Evolutionary conservation across 2,329 filamentous ascomycete species (phyloP).

Genomic region (Keithomyces neogunnii): DNA sequence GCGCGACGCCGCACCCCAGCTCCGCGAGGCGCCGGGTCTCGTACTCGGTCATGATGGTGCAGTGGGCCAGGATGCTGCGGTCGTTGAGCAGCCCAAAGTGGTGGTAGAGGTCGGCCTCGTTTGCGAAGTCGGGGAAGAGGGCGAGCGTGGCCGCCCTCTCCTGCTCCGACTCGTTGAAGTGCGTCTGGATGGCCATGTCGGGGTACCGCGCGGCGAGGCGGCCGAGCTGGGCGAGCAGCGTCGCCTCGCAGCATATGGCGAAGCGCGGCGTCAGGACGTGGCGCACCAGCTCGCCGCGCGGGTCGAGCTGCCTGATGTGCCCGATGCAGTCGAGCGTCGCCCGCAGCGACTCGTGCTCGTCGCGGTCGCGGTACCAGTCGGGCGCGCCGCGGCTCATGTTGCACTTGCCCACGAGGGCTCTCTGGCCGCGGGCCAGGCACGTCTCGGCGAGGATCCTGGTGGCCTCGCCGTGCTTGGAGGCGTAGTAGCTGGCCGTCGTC

Average conservation of each 20-base stretch:
- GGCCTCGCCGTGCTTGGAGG: conserved; percentile 45
- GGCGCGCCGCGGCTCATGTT: conserved; percentile 53
- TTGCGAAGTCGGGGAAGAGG: conserved; percentile 47
- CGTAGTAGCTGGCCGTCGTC: conserved; percentile 55
- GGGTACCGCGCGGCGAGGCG: conserved; percentile 38
- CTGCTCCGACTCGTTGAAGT: conserved; percentile 57
- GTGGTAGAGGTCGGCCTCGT: conserved; percentile 52
- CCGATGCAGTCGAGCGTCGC: conserved; percentile 42
- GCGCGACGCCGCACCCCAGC: conserved; percentile 49
- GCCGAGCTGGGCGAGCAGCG: conserved; percentile 47
- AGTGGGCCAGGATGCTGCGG: conserved; percentile 57
- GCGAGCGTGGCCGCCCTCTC: conserved; percentile 47
- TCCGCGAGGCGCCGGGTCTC: conserved; percentile 41
- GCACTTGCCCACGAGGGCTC: conserved; percentile 54
- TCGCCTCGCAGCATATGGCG: conserved; percentile 49
- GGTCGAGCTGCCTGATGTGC: conserved; percentile 37
- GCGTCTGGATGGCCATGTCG: conserved; percentile 52
- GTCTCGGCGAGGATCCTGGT: conserved; percentile 48
- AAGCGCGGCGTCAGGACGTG: conserved; percentile 51
- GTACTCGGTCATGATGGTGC: conserved; percentile 50
- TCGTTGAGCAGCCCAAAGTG: conserved; percentile 43
- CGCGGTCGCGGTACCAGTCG: conserved; percentile 41
- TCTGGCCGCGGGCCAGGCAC: conserved; percentile 44
- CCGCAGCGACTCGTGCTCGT: conserved; percentile 34
- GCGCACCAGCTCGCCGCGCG: conserved; percentile 31